Percentiles rank a stretch among this genome's conserved stretches.
Conservation (phyloP, 768 basidiomycete genomes). For the Suillus bovinus region DNA sequence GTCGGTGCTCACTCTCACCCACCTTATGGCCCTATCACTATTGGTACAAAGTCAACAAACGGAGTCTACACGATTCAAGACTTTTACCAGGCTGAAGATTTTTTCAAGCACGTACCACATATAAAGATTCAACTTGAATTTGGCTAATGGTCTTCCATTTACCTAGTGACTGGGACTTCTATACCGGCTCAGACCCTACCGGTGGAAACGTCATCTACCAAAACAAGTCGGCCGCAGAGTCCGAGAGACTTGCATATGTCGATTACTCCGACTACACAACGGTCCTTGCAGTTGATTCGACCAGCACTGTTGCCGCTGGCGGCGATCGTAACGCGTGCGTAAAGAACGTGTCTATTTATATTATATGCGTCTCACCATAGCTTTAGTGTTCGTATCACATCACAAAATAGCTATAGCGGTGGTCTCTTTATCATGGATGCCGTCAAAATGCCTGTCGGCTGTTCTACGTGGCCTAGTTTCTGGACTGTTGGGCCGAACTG, state of each 20-base stretch:
- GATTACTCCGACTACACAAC: slow-evolving; percentile 54
- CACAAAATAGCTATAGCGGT: slow-evolving; percentile 57
- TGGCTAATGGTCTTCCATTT: slow-evolving; percentile 2
- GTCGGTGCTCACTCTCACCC: slow-evolving; percentile 33
- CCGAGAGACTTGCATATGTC: slow-evolving; percentile 59
- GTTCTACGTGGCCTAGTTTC: slow-evolving; percentile 62
- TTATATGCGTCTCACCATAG: slow-evolving; percentile 1
- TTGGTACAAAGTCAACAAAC: slow-evolving; percentile 18
- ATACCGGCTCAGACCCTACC: slow-evolving; percentile 63
- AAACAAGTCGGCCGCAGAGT: slow-evolving; percentile 44
- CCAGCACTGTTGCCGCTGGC: slow-evolving; percentile 45
- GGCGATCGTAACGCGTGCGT: slow-evolving; percentile 55
- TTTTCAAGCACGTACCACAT: slow-evolving; percentile 51
- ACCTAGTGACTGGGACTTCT: slow-evolving; percentile 68
- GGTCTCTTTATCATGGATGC: slow-evolving; percentile 80
- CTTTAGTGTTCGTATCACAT: slow-evolving; percentile 63
- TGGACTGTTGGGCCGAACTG: slow-evolving; percentile 54
- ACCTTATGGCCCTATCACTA: slow-evolving; percentile 27
- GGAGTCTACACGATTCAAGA: slow-evolving; percentile 39
- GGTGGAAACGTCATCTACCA: slow-evolving; percentile 69
- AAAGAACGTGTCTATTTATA: neutral
- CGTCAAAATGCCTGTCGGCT: slow-evolving; percentile 69
- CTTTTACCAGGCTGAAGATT: slow-evolving; percentile 50
- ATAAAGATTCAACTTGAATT: neutral
- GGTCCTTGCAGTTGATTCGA: slow-evolving; percentile 64